These are phyloP conservation scores for Suillus hirtellus DNA, from an alignment of 768 basidiomycete species.

Conservation along the genomic window DNA sequence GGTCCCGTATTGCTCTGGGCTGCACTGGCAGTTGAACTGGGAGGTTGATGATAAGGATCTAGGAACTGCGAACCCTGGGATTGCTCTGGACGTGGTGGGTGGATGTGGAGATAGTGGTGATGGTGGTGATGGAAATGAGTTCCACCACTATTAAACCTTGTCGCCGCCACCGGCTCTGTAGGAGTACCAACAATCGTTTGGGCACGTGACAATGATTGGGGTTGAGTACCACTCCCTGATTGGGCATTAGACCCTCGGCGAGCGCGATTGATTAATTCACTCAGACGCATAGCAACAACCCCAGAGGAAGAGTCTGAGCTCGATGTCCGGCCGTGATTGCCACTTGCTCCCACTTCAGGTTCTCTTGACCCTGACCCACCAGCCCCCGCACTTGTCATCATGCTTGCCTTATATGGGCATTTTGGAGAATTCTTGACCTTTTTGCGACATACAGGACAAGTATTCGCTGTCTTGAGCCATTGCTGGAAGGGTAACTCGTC, in stretches of 20 bases:
- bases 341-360: neutral
- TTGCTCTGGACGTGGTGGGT: slow-evolving; percentile 6
- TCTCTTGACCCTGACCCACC: neutral
- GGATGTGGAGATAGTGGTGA: slow-evolving; percentile 5
- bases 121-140: slow-evolving; percentile 8
- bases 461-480: slow-evolving; percentile 77
- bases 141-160: neutral
- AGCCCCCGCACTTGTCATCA: neutral
- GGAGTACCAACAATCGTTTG: neutral
- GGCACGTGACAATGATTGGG: neutral
- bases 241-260: slow-evolving; percentile 5
- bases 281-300: neutral
- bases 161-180: neutral
- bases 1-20: neutral
- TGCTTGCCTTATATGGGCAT: slow-evolving; percentile 6
- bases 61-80: slow-evolving; percentile 3
- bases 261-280: neutral
- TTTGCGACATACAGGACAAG: slow-evolving; percentile 81
- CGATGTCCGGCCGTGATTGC: neutral
- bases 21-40: neutral
- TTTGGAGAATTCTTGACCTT: slow-evolving; percentile 38
- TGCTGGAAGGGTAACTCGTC: slow-evolving; percentile 43
- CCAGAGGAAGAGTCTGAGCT: slow-evolving; percentile 4
- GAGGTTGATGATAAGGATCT: neutral
- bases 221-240: neutral